These are phyloP conservation scores for Spergularia marina DNA, from an alignment of 148 eudicot species.

Conservation along the genomic window DNA sequence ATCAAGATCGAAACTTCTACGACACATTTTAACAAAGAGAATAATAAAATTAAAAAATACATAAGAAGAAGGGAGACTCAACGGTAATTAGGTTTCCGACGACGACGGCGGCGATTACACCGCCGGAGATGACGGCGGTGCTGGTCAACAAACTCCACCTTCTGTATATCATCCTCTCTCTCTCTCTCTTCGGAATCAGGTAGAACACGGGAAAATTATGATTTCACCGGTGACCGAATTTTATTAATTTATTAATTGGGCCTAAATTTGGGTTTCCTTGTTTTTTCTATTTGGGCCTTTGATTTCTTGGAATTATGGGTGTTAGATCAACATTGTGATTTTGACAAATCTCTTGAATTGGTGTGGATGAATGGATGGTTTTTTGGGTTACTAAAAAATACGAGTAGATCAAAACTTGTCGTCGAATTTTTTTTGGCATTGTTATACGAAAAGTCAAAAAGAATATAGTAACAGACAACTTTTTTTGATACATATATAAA, in stretches of 20 bases:
- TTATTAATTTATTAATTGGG: not conserved
- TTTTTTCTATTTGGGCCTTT: too few species aligned
- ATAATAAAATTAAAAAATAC: not conserved
- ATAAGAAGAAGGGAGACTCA: slow-evolving; percentile 6
- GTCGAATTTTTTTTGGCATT: too few species aligned
- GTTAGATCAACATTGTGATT: too few species aligned
- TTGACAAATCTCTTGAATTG: too few species aligned
- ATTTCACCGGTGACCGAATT: not conserved
- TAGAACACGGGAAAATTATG: not conserved
- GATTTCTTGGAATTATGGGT: too few species aligned
- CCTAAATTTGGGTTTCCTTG: not conserved
- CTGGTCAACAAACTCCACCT: slow-evolving; percentile 75
- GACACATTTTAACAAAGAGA: not conserved
- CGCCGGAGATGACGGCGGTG: slow-evolving; percentile 45
- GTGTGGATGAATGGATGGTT: too few species aligned
- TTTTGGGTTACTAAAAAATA: too few species aligned
- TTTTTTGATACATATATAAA: too few species aligned
- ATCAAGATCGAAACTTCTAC: not conserved
- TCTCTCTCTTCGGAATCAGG: not conserved
- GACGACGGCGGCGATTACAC: slow-evolving; percentile 42
- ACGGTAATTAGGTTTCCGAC: slow-evolving; percentile 46
- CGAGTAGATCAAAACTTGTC: too few species aligned
- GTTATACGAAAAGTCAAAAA: too few species aligned
- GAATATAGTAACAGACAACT: too few species aligned
- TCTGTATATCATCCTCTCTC: slow-evolving; percentile 60